phyloP scores from a whole-genome alignment of 345 rosid species.

The Linum trigynum region DNA sequence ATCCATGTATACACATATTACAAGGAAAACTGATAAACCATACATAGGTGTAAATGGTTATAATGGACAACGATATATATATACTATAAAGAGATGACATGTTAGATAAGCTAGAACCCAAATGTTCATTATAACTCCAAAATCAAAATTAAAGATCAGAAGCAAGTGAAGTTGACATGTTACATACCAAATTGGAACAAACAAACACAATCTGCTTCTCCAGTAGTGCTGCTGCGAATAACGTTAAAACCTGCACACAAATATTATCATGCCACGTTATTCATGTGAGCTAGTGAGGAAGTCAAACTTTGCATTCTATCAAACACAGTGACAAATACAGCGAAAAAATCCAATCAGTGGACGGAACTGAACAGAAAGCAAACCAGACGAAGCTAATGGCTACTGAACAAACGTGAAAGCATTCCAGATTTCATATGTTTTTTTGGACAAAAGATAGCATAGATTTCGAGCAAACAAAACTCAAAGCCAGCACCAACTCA shows the following conservation, averaged over 20 bases:
- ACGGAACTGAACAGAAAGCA: not conserved
- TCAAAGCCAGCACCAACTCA: slow-evolving; percentile 1
- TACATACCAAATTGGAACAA: slow-evolving; percentile 90
- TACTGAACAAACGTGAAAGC: not conserved
- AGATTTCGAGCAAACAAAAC: no score
- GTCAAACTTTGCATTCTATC: not conserved
- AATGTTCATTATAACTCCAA: not conserved
- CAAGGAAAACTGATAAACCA: not conserved
- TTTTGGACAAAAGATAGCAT: not conserved
- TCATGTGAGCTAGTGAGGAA: not conserved
- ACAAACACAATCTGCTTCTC: slow-evolving; percentile 84
- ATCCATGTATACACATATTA: not conserved
- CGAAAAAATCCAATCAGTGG: not conserved
- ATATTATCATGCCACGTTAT: slow-evolving; percentile 8
- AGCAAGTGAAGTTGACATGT: not conserved
- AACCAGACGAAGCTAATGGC: not conserved
- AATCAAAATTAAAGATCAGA: not conserved
- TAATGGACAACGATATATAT: not conserved
- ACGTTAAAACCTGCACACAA: slow-evolving; percentile 53
- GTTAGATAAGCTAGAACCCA: not conserved
- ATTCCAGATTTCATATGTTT: not conserved
- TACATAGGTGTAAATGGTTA: not conserved
- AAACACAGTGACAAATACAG: not conserved
- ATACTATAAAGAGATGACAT: not conserved
- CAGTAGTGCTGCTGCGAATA: slow-evolving; percentile 73